Evolutionary conservation across 1,284 basidiomycete genomes (phyloP), one percentile per base, ranked within the genome.

Genomic region (Xanthoconium separans): DNA sequence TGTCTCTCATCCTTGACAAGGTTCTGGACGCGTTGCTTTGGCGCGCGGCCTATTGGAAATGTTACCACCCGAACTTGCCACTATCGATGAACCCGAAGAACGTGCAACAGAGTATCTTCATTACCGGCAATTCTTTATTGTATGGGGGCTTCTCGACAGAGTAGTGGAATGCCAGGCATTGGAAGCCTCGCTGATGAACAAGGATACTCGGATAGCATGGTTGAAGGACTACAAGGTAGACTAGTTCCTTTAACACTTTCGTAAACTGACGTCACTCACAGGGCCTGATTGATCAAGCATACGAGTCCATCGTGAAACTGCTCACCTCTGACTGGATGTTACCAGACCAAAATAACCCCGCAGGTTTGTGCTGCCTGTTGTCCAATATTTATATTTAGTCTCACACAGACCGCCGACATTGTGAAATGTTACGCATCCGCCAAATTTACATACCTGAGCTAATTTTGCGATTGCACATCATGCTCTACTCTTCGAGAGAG

Each of bases 371-470:
- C 44, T 47, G 31, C 30, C 18, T 1, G 3, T 46, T 53, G 24
- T 36, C 12, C 8, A 2, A 4, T 47, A 33, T 44, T 33, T 11
- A 33, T 45, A 6, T 18, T 58, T 39, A 10, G 18, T 34, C 7
- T 40, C 9, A 46, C 80, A 83, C 75, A 45, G 81, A 87, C 49
- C 79, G 79, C 12, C 78, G 91, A 13, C 74, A 76, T 20, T 75
- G 76, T 27, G 93, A 97, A 61, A 81, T 97, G 47, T 73, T 80
- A 3, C 82, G 89, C 22, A 91, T 98, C 54, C 83, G 95, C 31
- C 87, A 93, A 62, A 87, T 95, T 36, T 96, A 91, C 71, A 78
- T 98, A 18, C 96, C 95, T 0, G 94, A 98, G 68, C 79, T 98
- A 37, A 84, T 98, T 59, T 78, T 98, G 56, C 85, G 92, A 20